These are phyloP conservation scores for Dalbergia cochinchinensis DNA, from an alignment of 306 rosid genomes.

Conservation along the genomic window DNA sequence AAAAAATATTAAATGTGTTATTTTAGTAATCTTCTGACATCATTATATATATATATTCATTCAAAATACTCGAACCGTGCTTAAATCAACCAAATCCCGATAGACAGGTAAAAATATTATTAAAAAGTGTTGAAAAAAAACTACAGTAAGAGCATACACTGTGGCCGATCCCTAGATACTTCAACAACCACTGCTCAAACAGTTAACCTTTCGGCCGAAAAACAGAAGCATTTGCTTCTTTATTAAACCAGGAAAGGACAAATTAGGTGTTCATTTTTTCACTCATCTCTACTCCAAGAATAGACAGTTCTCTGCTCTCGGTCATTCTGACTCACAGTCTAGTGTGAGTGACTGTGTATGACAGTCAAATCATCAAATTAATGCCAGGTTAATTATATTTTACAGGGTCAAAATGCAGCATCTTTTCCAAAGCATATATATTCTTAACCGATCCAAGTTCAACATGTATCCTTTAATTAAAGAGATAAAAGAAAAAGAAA, in stretches of 20 bases:
- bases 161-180: neutral
- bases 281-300: neutral
- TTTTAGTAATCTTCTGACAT: no score
- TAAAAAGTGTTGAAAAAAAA: neutral
- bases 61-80: no score
- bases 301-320: neutral
- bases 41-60: no score
- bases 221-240: conserved; percentile 1
- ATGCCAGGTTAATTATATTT: neutral
- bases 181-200: neutral
- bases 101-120: no score
- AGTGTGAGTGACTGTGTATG: neutral
- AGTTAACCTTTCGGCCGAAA: conserved; percentile 17
- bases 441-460: neutral
- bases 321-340: neutral
- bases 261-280: neutral
- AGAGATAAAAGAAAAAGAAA: conserved; percentile 10
- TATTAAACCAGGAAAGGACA: neutral
- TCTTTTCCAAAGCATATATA: neutral
- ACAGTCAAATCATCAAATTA: neutral
- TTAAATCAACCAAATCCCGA: no score
- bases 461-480: neutral
- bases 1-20: no score
- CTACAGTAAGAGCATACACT: neutral
- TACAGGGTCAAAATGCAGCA: neutral